Evolutionary conservation across 345 rosid species (phyloP).

Genomic region (Acer saccharum): DNA sequence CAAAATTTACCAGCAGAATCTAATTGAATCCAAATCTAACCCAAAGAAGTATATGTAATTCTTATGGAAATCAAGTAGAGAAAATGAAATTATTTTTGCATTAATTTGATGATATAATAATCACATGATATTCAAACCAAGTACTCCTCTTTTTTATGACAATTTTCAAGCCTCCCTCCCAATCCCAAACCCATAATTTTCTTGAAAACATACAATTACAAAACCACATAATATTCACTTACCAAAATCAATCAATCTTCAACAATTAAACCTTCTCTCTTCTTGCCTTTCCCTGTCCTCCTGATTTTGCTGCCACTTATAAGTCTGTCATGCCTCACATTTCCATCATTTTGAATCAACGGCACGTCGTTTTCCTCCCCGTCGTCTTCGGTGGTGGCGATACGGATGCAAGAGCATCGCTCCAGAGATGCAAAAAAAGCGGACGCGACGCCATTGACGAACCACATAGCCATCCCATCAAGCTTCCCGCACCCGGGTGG

Average conservation of each 20-base stretch:
- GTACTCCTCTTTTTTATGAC: background rate
- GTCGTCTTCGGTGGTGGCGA: constrained; percentile 55
- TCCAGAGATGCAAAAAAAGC: constrained; percentile 68
- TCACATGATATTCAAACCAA: constrained; percentile 14
- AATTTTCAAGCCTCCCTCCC: background rate
- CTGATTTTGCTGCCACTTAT: constrained; percentile 9
- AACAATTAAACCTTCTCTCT: constrained; percentile 9
- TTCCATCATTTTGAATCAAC: constrained; percentile 51
- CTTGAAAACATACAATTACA: too few species aligned
- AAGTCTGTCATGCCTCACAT: constrained; percentile 21
- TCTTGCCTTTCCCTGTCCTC: constrained; percentile 40
- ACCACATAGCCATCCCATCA: constrained; percentile 67
- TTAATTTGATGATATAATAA: constrained; percentile 11
- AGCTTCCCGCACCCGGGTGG: constrained; percentile 43
- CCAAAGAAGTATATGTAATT: background rate
- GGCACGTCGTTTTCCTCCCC: constrained; percentile 57
- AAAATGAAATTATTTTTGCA: constrained; percentile 2
- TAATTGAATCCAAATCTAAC: background rate
- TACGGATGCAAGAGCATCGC: constrained; percentile 64
- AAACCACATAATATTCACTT: background rate
- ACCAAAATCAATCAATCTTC: constrained; percentile 18
- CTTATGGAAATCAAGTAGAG: background rate
- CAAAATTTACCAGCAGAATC: background rate
- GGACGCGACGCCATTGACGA: constrained; percentile 51
- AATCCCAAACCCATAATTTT: background rate